Evolutionary conservation across 768 basidiomycete species (phyloP).

Genomic region (Hortiboletus flavorubellus): DNA sequence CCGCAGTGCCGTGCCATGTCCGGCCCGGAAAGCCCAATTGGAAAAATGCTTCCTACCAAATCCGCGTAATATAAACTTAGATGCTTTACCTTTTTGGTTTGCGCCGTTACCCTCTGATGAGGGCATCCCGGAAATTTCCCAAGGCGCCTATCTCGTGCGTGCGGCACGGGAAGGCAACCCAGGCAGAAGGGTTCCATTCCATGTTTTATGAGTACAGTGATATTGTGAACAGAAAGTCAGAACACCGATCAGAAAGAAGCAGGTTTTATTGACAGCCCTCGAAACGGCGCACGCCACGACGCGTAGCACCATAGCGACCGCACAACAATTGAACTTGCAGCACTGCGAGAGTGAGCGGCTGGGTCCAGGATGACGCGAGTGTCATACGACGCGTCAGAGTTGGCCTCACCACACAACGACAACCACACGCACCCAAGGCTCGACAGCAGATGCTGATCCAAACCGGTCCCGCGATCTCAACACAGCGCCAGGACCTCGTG

Average conservation of each 20-base stretch:
- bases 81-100: background rate
- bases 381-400: background rate
- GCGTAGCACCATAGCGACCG: background rate
- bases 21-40: background rate
- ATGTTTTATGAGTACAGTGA: background rate
- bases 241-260: constrained; percentile 11
- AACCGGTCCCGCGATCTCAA: background rate
- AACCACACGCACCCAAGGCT: background rate
- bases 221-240: background rate
- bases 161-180: background rate
- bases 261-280: background rate
- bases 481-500: constrained; percentile 11
- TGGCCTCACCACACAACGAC: background rate
- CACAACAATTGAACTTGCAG: background rate
- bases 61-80: background rate
- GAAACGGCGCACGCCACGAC: background rate
- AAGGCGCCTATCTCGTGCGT: background rate
- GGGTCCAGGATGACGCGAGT: background rate
- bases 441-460: background rate
- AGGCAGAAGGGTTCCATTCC: constrained; percentile 4
- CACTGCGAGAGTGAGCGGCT: background rate
- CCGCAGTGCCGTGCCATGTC: background rate
- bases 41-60: background rate
- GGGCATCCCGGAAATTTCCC: background rate
- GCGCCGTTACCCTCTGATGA: background rate